Evolutionary conservation across 371 early-diverging fungal genomes (phyloP).

Genomic region (Entomophthora muscae): DNA sequence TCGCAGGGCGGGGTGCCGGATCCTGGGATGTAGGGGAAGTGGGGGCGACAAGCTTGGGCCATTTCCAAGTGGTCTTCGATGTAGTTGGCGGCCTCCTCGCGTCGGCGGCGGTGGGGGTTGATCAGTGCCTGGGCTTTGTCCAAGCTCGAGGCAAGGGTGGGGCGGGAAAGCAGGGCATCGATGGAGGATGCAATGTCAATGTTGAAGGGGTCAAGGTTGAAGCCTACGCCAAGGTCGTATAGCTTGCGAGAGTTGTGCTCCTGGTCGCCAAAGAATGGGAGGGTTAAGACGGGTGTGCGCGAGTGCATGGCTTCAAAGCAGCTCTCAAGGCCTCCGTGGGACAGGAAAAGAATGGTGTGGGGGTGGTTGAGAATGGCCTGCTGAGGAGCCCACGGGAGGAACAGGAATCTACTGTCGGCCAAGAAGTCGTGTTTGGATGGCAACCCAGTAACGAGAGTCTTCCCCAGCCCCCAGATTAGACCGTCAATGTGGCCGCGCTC

Average conservation of each 20-base stretch:
- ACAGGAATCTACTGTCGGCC: background rate
- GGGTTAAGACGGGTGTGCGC: background rate
- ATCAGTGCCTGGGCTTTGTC: background rate
- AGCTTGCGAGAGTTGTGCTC: background rate
- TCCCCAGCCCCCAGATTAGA: background rate
- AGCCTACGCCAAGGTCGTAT: background rate
- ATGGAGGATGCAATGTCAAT: background rate
- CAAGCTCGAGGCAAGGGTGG: background rate
- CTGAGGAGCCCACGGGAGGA: background rate
- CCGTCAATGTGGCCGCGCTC: background rate
- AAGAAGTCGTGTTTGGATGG: background rate
- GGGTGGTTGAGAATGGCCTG: background rate
- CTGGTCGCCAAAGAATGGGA: background rate
- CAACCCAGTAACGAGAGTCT: no score
- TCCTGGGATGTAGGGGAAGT: background rate
- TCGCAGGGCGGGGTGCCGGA: background rate
- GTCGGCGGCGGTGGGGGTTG: background rate
- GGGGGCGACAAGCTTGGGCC: background rate
- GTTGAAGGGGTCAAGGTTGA: background rate
- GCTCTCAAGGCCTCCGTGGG: background rate
- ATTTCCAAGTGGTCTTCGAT: background rate
- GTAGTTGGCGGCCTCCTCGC: background rate
- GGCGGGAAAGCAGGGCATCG: background rate
- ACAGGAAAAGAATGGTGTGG: background rate
- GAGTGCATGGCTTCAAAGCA: background rate